These are phyloP conservation scores for Kodamaea ohmeri DNA, from an alignment of 1,139 yeast genomes.

Conservation along the genomic window DNA sequence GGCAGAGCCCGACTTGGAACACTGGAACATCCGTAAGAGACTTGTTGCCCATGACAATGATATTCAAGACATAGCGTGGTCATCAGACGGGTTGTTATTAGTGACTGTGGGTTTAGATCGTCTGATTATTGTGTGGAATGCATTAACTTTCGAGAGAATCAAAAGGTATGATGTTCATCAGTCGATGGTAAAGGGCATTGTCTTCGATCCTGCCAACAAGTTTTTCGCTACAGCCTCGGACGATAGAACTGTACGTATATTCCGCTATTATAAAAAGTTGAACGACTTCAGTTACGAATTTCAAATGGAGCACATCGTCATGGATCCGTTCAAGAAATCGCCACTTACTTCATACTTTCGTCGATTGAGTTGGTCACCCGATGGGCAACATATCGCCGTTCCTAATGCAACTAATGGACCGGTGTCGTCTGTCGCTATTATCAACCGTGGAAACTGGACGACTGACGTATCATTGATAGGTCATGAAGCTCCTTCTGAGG, in stretches of 20 bases:
- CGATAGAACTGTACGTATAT: constrained; percentile 84
- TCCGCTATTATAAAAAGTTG: constrained; percentile 69
- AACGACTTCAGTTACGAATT: constrained; percentile 75
- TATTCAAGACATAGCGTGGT: constrained; percentile 97
- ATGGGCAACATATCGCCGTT: constrained; percentile 93
- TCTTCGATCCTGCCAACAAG: constrained; percentile 96
- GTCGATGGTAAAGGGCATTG: constrained; percentile 93
- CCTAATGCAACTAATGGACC: constrained; percentile 98
- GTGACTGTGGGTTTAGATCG: constrained; percentile 95
- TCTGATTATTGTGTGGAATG: constrained; percentile 91
- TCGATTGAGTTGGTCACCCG: constrained; percentile 96
- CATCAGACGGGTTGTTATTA: constrained; percentile 85
- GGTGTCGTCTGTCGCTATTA: constrained; percentile 82
- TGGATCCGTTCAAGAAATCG: constrained; percentile 82
- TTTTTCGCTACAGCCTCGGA: constrained; percentile 97
- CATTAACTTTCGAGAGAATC: constrained; percentile 83
- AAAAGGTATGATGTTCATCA: constrained; percentile 90
- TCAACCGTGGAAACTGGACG: constrained; percentile 92
- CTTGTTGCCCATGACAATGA: constrained; percentile 96
- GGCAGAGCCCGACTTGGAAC: constrained; percentile 68
- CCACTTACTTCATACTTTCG: constrained; percentile 93
- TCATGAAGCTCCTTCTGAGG: constrained; percentile 96
- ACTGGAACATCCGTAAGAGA: constrained; percentile 90
- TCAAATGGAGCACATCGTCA: constrained; percentile 77
- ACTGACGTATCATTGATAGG: constrained; percentile 86